Conservation (phyloP, 2,329 filamentous ascomycete genomes). For the Hypoxylon sp. region DNA sequence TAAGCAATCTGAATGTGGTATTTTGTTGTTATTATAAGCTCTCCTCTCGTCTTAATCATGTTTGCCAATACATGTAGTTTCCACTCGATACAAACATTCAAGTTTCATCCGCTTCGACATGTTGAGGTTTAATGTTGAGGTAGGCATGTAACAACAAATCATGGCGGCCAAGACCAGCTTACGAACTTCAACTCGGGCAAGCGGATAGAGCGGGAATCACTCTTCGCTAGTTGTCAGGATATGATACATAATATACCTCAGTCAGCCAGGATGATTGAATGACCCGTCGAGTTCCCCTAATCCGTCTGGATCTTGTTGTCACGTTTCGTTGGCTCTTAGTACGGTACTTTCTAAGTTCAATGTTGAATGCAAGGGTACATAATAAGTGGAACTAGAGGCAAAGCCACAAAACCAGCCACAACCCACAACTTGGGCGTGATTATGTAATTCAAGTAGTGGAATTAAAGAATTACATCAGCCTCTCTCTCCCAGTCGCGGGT, state of each 20-base stretch:
- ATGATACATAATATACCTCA: slow-evolving; percentile 37
- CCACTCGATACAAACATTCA: not conserved
- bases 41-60: not conserved
- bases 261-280: slow-evolving; percentile 21
- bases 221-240: slow-evolving; percentile 9
- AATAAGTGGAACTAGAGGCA: not conserved
- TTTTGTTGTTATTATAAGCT: not conserved
- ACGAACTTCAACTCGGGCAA: slow-evolving; percentile 36
- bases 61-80: not conserved
- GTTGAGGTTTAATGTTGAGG: not conserved
- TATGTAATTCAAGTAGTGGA: slow-evolving; percentile 19
- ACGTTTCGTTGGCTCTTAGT: slow-evolving; percentile 6
- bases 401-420: slow-evolving; percentile 35
- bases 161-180: slow-evolving; percentile 18
- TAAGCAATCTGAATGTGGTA: not conserved
- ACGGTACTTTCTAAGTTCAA: not conserved
- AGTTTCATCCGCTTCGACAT: slow-evolving; percentile 4
- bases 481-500: slow-evolving; percentile 19
- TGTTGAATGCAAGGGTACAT: not conserved
- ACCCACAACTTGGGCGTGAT: not conserved
- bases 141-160: slow-evolving; percentile 6
- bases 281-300: slow-evolving; percentile 9
- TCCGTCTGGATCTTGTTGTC: slow-evolving; percentile 4
- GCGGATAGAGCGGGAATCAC: slow-evolving; percentile 28
- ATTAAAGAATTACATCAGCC: slow-evolving; percentile 39